Evolutionary conservation across 169 alveolate genomes (phyloP), one percentile per base, ranked within the genome.

Genomic region (Eimeria sp.): DNA sequence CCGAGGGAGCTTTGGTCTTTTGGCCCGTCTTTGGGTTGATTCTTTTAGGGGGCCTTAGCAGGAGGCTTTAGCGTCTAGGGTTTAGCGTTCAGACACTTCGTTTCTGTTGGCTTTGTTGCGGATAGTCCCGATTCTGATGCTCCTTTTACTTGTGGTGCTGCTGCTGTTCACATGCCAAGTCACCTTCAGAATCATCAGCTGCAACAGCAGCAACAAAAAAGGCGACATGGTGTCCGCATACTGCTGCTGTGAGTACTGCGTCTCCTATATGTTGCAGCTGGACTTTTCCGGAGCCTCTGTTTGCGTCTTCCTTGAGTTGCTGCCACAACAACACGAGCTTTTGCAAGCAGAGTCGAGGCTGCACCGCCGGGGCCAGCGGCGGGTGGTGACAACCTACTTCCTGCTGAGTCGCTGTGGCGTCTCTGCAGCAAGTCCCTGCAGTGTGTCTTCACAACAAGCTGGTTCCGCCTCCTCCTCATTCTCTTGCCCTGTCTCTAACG

Each of bases 341-440:
- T 60, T 82, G 77, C 96, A 94, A 80, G 96, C 96, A 10, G 96
- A 94, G 95, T 82, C 94, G 74, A 95, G 96, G 33, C 88, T 94
- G 49, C 96, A 94, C 71, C 96, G 96, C 37, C 60, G 96, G 6
- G 96, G 96, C 20, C 96, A 94, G 95, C 52, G 89, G 54, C 93
- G 96, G 80, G 60, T 49, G 27, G 96, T 94, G 60, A 72, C 89
- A 20, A 83, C 95, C 9, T 94, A 56, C n/a, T 94, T 83, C 66
- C 82, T 94, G 52, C 25, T 94, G n/a, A 68, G 88, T 43, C 58
- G 93, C 18, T 82, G 64, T 62, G 54, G 43, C 90, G 71, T 58
- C 37, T 52, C 88, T 9, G 72, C 74, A 11, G 87, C 83, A 40
- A 37, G 49, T 14, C 14, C 85, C 14, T 11, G 64, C 10, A 54